These are phyloP conservation scores for Hibiscus tridactylites DNA, from an alignment of 345 rosid species.

Conservation along the genomic window DNA sequence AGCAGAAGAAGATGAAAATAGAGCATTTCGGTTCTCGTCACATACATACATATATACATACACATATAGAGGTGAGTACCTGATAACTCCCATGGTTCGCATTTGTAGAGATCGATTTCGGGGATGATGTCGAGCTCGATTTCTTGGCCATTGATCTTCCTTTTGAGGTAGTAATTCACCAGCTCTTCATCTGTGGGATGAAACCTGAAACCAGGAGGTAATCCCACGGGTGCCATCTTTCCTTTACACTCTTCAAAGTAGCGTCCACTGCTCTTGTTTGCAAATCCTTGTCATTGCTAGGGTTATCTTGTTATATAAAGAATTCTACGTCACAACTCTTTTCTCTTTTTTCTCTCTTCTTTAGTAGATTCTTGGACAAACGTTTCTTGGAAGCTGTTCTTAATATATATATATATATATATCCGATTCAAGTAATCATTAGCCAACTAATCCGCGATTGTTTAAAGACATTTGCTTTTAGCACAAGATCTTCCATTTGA, in stretches of 20 bases:
- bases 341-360: not conserved
- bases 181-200: conserved; percentile 97
- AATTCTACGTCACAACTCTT: conserved; percentile 1
- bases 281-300: not conserved
- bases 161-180: conserved; percentile 82
- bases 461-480: not conserved
- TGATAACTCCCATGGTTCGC: conserved; percentile 95
- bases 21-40: not conserved
- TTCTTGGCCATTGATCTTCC: conserved; percentile 74
- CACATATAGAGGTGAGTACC: conserved; percentile 23
- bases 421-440: not conserved
- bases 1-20: too few species aligned
- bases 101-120: conserved; percentile 94
- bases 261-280: not conserved
- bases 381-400: conserved; percentile 4
- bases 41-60: not conserved
- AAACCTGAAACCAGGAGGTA: conserved; percentile 92
- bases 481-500: not conserved
- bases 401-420: not conserved
- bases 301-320: conserved; percentile 9
- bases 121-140: conserved; percentile 94
- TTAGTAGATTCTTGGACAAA: conserved; percentile 14
- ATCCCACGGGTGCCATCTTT: conserved; percentile 58
- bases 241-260: not conserved
- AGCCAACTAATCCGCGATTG: too few species aligned